Evolutionary conservation across 202 grass and related monocot species (phyloP).

Genomic region (Setaria viridis): DNA sequence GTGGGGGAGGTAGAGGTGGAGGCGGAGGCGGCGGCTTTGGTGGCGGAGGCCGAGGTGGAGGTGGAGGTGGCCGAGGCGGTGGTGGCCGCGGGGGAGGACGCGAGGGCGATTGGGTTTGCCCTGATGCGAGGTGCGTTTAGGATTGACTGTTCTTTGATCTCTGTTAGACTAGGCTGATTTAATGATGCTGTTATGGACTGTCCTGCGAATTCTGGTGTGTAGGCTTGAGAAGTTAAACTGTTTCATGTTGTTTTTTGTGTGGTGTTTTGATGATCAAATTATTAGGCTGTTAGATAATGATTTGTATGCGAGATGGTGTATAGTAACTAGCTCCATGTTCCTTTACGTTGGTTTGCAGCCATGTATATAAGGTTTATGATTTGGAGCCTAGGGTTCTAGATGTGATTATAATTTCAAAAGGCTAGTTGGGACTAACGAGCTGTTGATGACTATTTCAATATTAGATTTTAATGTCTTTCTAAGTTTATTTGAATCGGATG

Average conservation of each 20-base stretch:
- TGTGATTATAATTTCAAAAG: constrained; percentile 1
- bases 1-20: constrained; percentile 28
- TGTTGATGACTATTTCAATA: not conserved
- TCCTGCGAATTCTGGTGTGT: constrained; percentile 3
- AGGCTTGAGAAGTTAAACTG: not conserved
- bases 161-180: not conserved
- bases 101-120: constrained; percentile 97
- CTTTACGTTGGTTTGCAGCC: constrained; percentile 10
- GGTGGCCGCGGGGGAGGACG: constrained; percentile 64
- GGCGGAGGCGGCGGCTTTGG: constrained; percentile 60
- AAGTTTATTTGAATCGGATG: not conserved
- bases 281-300: not conserved
- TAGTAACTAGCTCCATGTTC: not conserved
- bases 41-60: constrained; percentile 49
- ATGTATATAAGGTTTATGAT: not conserved
- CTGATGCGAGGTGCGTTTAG: constrained; percentile 71
- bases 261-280: not conserved
- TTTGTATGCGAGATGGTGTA: not conserved
- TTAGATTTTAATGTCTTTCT: not conserved
- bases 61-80: constrained; percentile 40
- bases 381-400: not conserved
- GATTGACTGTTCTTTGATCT: constrained; percentile 11
- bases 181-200: not conserved
- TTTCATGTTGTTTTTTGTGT: not conserved
- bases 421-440: not conserved